phyloP scores from a whole-genome alignment of 176 grass and related monocot species.

The Bonia amplexicaulis region DNA sequence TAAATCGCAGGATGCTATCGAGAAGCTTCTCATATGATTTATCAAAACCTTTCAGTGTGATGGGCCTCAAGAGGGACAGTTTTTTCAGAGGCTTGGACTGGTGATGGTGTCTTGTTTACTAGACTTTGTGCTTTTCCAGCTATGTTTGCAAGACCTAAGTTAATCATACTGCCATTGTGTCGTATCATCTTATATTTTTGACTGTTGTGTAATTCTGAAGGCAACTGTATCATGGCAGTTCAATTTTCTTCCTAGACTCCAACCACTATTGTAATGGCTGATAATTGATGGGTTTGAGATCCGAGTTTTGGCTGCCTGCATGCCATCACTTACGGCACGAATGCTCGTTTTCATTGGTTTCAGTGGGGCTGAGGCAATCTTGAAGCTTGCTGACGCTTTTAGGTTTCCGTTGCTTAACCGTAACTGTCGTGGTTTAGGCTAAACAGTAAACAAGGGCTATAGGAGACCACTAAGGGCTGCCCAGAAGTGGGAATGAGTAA shows the following conservation, averaged over 20 bases:
- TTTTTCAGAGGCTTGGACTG: slow-evolving; percentile 91
- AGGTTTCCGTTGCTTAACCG: not conserved
- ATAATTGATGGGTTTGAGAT: slow-evolving; percentile 15
- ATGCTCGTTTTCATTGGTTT: not conserved
- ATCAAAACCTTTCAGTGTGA: slow-evolving; percentile 62
- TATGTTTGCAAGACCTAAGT: slow-evolving; percentile 30
- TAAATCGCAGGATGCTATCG: slow-evolving; percentile 61
- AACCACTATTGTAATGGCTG: not conserved
- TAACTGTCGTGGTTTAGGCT: not conserved
- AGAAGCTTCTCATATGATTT: slow-evolving; percentile 85
- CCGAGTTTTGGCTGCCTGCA: not conserved
- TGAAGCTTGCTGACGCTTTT: not conserved
- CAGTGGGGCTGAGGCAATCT: not conserved
- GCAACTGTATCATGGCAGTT: slow-evolving; percentile 10
- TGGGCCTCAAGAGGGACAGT: slow-evolving; percentile 45
- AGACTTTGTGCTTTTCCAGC: slow-evolving; percentile 19
- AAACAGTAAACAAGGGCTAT: too few relatives aligned
- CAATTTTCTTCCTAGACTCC: not conserved
- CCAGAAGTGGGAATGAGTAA: too few relatives aligned
- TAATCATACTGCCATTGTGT: slow-evolving; percentile 4
- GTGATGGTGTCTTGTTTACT: slow-evolving; percentile 48
- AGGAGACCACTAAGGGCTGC: too few relatives aligned
- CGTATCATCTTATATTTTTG: slow-evolving; percentile 7
- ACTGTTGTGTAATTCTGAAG: slow-evolving; percentile 35
- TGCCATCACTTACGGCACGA: not conserved